Base-by-base conservation (phyloP, 1,139 yeast genomes). In the Candida tropicalis region DNA sequence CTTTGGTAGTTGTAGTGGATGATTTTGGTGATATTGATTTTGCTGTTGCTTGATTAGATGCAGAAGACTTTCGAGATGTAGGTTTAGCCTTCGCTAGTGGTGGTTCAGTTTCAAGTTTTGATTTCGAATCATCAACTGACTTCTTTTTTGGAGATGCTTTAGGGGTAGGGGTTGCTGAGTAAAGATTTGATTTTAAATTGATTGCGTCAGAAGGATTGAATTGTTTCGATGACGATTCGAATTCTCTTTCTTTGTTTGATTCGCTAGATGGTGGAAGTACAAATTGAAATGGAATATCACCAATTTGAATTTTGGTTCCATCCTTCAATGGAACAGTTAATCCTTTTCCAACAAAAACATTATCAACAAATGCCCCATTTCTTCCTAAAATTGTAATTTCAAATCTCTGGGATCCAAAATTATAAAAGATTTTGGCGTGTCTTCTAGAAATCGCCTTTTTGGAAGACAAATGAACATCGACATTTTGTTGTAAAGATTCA, bases 291-390 rank as follows among this genome's bases (percentile, higher is more conserved):
- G 91, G 84, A 20, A 93, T 88, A 58, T 89, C 96, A 8, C 97
- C 98, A 43, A 93, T 87, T 63, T 93, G 98, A 42, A 95, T 83
- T 54, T 86, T 86, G 2, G 96, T 84, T 18, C 85, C 84, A 64
- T 91, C 90, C 11, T 72, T 71, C 44, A 93, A 70, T 1, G 96
- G 96, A 4, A 90, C 89, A 0, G 98, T 91, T 35, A 87, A 82
- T 9, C 96, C 97, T 48, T 87, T 81, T 58, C 88, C 97, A 10
- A 91, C 84, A 62, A 90, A 93, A 25, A 73, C 72, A 54, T 90
- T 96, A 63, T 91, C 93, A 3, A 93, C 96, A 70, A 91, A 93
- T 0, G 97, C 97, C 26, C 99, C 99, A 60, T 93, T 93, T 55
- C 96, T 77, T 17, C 99, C 99, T 53, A 90, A 72, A 3, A 93